Evolutionary conservation across 306 rosid species (phyloP), one percentile per base, ranked within the genome.

Genomic region (Inga leiocalycina): DNA sequence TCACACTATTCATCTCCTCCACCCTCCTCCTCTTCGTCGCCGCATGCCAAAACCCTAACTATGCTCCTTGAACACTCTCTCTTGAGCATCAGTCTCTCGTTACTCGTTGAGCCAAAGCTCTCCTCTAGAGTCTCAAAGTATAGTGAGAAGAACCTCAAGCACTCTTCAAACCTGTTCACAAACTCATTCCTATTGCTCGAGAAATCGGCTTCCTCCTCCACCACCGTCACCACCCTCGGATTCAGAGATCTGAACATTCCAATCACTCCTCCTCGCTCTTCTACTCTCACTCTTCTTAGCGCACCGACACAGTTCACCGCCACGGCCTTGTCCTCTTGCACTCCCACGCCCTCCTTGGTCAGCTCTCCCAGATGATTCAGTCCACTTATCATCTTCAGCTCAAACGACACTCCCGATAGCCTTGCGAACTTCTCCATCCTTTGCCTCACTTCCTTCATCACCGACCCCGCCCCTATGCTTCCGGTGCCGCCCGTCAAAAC

Each of bases 391-490:
- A 88, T 90, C 44, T 89, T 92, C 49, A 94, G 85, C 35, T 94
- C 90, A 43, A 94, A 94, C 3, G 97, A 94, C 5, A 94, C 98
- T 8, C 98, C 98, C 98, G 92, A 92, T 8, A 94, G 81, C 82
- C 97, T 91, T 1, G 97, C 98, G 41, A 94, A 92, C 83, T 94
- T 94, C 88, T 92, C 96, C 98, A 94, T 94, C 27, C 27, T 24
- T 24, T 24, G 27, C 27, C 96, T 93, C 3, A 94, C 90, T 78
- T 94, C 97, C 77, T 87, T 91, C 90, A 92, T 92, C 34, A 94
- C 87, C 3, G 88, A 74, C 5, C 83, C 86, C 3, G 75, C 84
- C 4, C 70, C 80, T 27, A 2, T 8, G 57, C 57, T 68, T 0
- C 84, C 32, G 13, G 1, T 59, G 5, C 10, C 69, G 8, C 57